These are phyloP conservation scores for Phaeosphaeria sp. DNA, from an alignment of 2,329 filamentous ascomycete species.

Conservation along the genomic window DNA sequence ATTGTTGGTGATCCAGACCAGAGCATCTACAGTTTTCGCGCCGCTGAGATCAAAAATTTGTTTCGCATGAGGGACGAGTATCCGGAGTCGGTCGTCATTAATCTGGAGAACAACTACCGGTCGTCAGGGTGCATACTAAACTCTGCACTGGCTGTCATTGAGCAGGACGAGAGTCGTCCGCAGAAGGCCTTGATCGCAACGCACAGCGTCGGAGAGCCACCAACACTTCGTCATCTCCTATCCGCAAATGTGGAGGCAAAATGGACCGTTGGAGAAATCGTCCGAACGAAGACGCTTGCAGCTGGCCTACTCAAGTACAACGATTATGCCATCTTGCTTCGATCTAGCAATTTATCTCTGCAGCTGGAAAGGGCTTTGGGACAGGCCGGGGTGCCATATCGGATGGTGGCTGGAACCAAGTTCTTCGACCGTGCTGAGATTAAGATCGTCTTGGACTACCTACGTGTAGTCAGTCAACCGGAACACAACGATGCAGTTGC, in stretches of 20 bases:
- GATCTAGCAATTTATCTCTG: slow-evolving; percentile 81
- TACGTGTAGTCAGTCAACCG: slow-evolving; percentile 83
- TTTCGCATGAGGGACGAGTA: slow-evolving; percentile 78
- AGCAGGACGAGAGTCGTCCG: slow-evolving; percentile 84
- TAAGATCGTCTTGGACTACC: slow-evolving; percentile 85
- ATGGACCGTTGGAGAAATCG: slow-evolving; percentile 88
- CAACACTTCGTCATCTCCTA: slow-evolving; percentile 78
- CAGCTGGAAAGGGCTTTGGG: slow-evolving; percentile 85
- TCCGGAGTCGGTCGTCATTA: slow-evolving; percentile 78
- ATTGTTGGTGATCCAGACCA: slow-evolving; percentile 97
- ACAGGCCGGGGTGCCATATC: slow-evolving; percentile 82
- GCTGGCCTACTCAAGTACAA: slow-evolving; percentile 74
- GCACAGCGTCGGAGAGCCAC: slow-evolving; percentile 78
- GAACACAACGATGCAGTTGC: slow-evolving; percentile 86
- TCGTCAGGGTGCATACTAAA: slow-evolving; percentile 85
- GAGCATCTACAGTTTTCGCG: slow-evolving; percentile 96
- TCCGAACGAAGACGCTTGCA: slow-evolving; percentile 71
- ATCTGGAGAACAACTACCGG: slow-evolving; percentile 92
- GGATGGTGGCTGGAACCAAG: slow-evolving; percentile 87
- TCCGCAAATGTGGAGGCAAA: slow-evolving; percentile 76
- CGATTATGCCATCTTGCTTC: slow-evolving; percentile 86
- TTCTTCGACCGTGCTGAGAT: slow-evolving; percentile 94
- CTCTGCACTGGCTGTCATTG: slow-evolving; percentile 82
- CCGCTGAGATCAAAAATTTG: slow-evolving; percentile 89
- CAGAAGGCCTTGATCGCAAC: slow-evolving; percentile 81